Evolutionary conservation across 2,329 filamentous ascomycete species (phyloP), one percentile per base, ranked within the genome.

Genomic region (Parafenestella ontariensis): DNA sequence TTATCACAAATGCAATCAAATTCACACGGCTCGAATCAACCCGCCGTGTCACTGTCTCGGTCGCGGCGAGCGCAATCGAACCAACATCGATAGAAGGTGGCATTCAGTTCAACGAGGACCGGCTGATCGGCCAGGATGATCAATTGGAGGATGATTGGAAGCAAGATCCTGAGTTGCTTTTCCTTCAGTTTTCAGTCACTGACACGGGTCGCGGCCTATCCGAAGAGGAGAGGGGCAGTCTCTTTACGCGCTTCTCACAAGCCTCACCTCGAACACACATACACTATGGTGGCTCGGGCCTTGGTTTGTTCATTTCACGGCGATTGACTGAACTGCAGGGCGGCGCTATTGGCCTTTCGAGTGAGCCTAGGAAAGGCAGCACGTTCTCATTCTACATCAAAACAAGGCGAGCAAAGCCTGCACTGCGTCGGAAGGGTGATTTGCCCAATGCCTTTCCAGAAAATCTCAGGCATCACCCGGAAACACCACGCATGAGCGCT

Each of bases 1-100:
- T 79, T 0, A 57, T 80, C 21, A 79, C 78, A 1, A 79, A 79
- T 43, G 73, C 75, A 2, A 77, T 80, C 55, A 80, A 80, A 46
- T 80, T 79, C 52, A 80, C 77, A 1, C 70, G 75, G 17, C 68
- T 75, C 28, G 66, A 71, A 6, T 42, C 66, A 0, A 70, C 42
- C 3, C 72, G 76, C 0, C 58, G 64, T 5, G 74, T 80, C 37
- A 74, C 61, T 0, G 68, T 81, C 3, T 71, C 59, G n/a, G 52
- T 79, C 1, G 70, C 71, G 10, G 77, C 77, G 0, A 64, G 56
- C 31, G 17, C 36, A 5, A 59, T 68, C 26, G 66, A 62, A 46
- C 77, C 77, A 0, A 55, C 52, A 0, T 74, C 71, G 9, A 62
- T 62, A 26, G 65, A 70, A 28, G 68, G 70, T 39, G 70, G 70